phyloP scores from a whole-genome alignment of 352 stramenopile genomes.

The Pythium vanterpoolii region DNA sequence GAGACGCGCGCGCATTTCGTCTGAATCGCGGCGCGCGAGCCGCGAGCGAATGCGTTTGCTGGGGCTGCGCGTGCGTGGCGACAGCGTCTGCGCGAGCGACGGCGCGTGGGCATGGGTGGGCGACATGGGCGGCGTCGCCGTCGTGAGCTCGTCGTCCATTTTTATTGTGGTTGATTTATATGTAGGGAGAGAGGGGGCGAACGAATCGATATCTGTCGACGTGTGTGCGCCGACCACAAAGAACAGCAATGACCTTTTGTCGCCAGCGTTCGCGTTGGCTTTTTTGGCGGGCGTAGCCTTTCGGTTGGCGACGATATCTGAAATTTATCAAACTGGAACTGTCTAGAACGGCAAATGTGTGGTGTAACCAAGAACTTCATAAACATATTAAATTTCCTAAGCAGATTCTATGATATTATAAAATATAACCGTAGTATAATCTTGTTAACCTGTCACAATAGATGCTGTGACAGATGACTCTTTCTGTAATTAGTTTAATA shows the following conservation, averaged over 20 bases:
- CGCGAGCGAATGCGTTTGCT: constrained; percentile 24
- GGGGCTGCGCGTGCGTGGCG: constrained; percentile 13
- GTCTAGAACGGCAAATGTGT: not conserved
- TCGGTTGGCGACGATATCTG: constrained; percentile 3
- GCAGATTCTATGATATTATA: not conserved
- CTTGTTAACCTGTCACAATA: not conserved
- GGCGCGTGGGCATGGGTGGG: not conserved
- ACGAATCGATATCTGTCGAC: not conserved
- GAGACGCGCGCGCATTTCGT: constrained; percentile 37
- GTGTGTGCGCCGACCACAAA: constrained; percentile 10
- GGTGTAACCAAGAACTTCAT: not conserved
- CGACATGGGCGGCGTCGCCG: constrained; percentile 12
- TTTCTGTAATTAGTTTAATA: too few relatives aligned
- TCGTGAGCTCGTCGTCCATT: constrained; percentile 42
- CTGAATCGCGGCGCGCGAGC: constrained; percentile 51
- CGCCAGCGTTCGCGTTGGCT: too few relatives aligned
- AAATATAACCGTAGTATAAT: not conserved
- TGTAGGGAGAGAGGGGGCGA: not conserved
- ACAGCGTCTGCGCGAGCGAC: constrained; percentile 26
- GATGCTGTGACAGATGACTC: not conserved
- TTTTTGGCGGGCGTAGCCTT: not conserved
- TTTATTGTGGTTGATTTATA: constrained; percentile 18
- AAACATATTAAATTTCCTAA: not conserved
- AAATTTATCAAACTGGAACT: not conserved
- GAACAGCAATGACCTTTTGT: constrained; percentile 18